phyloP scores from a whole-genome alignment of 768 basidiomycete genomes.

The Boletellus emodensis region DNA sequence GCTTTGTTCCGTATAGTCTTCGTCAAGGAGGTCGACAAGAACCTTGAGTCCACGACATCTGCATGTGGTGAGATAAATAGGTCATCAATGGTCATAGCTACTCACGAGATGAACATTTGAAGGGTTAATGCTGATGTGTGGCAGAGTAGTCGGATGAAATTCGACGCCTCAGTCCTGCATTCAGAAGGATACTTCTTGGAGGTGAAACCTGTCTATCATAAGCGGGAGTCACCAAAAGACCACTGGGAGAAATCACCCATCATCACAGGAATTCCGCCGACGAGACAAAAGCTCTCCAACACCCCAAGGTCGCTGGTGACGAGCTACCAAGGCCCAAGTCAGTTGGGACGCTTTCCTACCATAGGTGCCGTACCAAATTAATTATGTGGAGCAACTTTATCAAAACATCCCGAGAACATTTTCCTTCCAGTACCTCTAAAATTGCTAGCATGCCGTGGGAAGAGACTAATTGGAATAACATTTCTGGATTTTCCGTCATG shows the following conservation, averaged over 20 bases:
- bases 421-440: slow-evolving; percentile 86
- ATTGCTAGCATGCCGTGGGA: slow-evolving; percentile 95
- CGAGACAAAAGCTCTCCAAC: slow-evolving; percentile 92
- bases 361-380: slow-evolving; percentile 57
- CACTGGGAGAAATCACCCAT: slow-evolving; percentile 54
- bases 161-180: slow-evolving; percentile 91
- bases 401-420: slow-evolving; percentile 80
- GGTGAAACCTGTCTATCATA: slow-evolving; percentile 63
- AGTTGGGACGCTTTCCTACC: background rate
- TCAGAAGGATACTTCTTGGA: slow-evolving; percentile 92
- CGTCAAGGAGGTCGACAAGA: slow-evolving; percentile 93
- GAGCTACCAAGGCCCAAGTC: slow-evolving; percentile 35
- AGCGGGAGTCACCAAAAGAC: slow-evolving; percentile 1
- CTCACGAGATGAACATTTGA: slow-evolving; percentile 98
- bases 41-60: slow-evolving; percentile 95
- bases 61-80: slow-evolving; percentile 1
- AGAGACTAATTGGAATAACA: slow-evolving; percentile 83
- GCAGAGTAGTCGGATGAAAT: slow-evolving; percentile 89
- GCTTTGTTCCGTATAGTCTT: slow-evolving; percentile 89
- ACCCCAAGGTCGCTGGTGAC: slow-evolving; percentile 75
- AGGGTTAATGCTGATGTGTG: slow-evolving; percentile 90
- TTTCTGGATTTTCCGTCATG: slow-evolving; percentile 75
- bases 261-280: slow-evolving; percentile 93
- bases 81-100: slow-evolving; percentile 15
- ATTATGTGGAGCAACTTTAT: slow-evolving; percentile 84